Evolutionary conservation across 257 asterid genomes (phyloP).

Genomic region (Avicennia marina): DNA sequence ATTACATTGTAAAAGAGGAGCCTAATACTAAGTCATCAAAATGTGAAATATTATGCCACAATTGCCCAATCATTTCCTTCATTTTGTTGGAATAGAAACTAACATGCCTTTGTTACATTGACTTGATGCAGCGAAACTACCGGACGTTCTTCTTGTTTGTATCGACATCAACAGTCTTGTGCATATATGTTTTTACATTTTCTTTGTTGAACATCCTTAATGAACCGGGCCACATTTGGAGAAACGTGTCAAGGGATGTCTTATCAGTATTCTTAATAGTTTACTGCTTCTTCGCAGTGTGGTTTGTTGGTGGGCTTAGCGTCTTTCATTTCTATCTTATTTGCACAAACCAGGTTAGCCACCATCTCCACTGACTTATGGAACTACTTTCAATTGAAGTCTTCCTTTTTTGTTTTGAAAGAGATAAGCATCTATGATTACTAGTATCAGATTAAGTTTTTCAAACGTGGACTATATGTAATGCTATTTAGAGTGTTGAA

Average conservation of each 20-base stretch:
- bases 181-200: conserved; percentile 77
- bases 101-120: conserved; percentile 8
- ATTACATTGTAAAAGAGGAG: no score
- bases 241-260: conserved; percentile 48
- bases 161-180: conserved; percentile 62
- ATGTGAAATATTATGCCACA: background rate
- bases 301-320: conserved; percentile 93
- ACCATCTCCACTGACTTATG: conserved; percentile 9
- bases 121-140: conserved; percentile 73
- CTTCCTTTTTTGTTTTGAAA: no score
- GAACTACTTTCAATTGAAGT: no score
- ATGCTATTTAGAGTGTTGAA: no score
- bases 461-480: no score
- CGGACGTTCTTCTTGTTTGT: conserved; percentile 73
- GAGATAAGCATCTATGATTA: no score
- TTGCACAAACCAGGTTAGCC: conserved; percentile 75
- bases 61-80: background rate
- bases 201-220: conserved; percentile 57
- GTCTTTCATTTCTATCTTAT: conserved; percentile 78
- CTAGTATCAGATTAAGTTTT: no score
- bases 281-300: conserved; percentile 77
- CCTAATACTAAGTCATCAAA: no score
- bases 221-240: conserved; percentile 50
- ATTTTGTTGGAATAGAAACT: conserved; percentile 8
- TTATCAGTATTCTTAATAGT: conserved; percentile 50